Evolutionary conservation across 371 early-diverging fungal genomes (phyloP).

Genomic region (Rhizomucor pusillus): DNA sequence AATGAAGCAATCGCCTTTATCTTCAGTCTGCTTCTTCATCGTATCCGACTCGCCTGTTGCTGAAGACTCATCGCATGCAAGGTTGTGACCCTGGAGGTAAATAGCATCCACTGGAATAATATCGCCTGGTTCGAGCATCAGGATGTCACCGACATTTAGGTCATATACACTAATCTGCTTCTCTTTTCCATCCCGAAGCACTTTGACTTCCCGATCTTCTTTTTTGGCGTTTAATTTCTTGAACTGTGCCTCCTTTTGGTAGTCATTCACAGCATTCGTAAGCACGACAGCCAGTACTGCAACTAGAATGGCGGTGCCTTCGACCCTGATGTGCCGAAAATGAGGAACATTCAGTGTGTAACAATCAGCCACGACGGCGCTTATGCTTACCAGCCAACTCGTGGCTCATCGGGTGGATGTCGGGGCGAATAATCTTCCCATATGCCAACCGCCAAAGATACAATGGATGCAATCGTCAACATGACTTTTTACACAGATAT

Average conservation of each 20-base stretch:
- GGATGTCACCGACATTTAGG: slow-evolving; percentile 85
- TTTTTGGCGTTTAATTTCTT: slow-evolving; percentile 89
- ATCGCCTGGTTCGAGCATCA: slow-evolving; percentile 94
- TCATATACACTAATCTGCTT: slow-evolving; percentile 83
- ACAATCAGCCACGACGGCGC: slow-evolving; percentile 6
- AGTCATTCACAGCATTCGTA: slow-evolving; percentile 95
- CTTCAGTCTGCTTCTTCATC: slow-evolving; percentile 63
- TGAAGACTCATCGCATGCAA: slow-evolving; percentile 88
- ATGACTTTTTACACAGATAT: too few species aligned
- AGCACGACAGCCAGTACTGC: slow-evolving; percentile 90
- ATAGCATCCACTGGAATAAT: slow-evolving; percentile 90
- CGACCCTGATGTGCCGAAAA: slow-evolving; percentile 50
- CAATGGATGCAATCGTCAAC: slow-evolving; percentile 72
- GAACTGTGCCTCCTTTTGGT: slow-evolving; percentile 94
- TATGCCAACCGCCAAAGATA: slow-evolving; percentile 76
- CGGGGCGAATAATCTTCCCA: slow-evolving; percentile 65
- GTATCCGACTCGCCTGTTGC: slow-evolving; percentile 92
- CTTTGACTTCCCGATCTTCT: slow-evolving; percentile 85
- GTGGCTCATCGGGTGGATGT: slow-evolving; percentile 59
- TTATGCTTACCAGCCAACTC: slow-evolving; percentile 59
- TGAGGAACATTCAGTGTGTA: slow-evolving; percentile 6
- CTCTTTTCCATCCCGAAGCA: slow-evolving; percentile 74
- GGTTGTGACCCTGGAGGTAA: slow-evolving; percentile 73
- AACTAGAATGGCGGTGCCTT: slow-evolving; percentile 86
- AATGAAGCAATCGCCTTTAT: slow-evolving; percentile 76